Evolutionary conservation across 108 stramenopile genomes (phyloP), one percentile per base, ranked within the genome.

Genomic region (Pseudonitzschia multiseries): DNA sequence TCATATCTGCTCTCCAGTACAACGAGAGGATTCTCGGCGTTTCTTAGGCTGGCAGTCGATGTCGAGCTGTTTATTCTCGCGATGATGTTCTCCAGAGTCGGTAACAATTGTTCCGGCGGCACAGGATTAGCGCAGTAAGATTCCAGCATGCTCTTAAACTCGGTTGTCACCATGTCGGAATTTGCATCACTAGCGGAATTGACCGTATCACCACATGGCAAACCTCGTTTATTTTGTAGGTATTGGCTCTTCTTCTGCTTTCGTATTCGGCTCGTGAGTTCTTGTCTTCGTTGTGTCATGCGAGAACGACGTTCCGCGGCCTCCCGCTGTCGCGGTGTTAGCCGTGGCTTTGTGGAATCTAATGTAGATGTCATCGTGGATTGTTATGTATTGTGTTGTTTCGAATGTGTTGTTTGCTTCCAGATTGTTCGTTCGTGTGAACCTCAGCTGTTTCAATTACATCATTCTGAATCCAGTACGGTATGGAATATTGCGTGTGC

Each of bases 191-290:
- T 65, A 2, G 14, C 44, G 43, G 46, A 28, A 67, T 14, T 14
- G 46, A 24, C 31, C 5, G 46, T 21, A 62, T 31, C 50, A 2
- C 26, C 24, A 2, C 17, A 21, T 29, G 14, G 21, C n/a, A 65
- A 74, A 40, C 43, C 22, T 18, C 77, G 63, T 46, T 74, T 79
- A 17, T 57, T 56, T 15, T 72, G 72, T 14, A 79, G 56, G 33
- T 79, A 79, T 26, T 64, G 57, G 41, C 72, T 73, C 50, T 67
- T 73, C 57, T 79, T 79, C 46, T 74, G 62, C 42, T 79, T 79
- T 32, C 79, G 72, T 40, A 79, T 73, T 32, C 69, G 43, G 15
- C 29, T 48, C 8, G 73, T 72, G 52, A 74, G 43, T 33, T 59
- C 79, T 57, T 70, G 62, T 13, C 79, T 68, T 65, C 71, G 68